Evolutionary conservation across 805 yeast species (phyloP).

Genomic region (Teunomyces pallodes): DNA sequence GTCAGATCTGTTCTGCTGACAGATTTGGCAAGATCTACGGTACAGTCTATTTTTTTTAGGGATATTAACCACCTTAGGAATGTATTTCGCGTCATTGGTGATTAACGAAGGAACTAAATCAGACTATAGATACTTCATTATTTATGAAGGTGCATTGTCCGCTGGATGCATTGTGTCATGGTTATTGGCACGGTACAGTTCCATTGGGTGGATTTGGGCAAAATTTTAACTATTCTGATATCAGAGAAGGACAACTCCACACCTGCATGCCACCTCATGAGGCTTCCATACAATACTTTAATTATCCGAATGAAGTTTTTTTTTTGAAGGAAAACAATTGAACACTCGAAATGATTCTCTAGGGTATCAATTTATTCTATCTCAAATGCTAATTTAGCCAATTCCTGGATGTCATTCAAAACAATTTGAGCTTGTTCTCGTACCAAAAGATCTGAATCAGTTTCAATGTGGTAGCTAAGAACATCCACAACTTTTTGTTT

Average conservation of each 20-base stretch:
- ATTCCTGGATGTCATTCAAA: constrained; percentile 31
- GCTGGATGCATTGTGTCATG: constrained; percentile 38
- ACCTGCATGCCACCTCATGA: too few relatives aligned
- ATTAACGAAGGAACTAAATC: constrained; percentile 22
- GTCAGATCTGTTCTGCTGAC: constrained; percentile 54
- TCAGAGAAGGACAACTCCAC: too few relatives aligned
- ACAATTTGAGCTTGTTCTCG: constrained; percentile 52
- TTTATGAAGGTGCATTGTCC: constrained; percentile 43
- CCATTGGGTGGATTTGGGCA: constrained; percentile 39
- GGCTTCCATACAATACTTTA: too few relatives aligned
- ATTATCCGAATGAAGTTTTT: too few relatives aligned
- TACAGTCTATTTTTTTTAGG: constrained; percentile 44
- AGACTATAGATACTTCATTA: constrained; percentile 42
- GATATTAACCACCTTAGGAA: constrained; percentile 28
- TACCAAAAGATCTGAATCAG: constrained; percentile 56
- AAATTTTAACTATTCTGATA: constrained; percentile 2
- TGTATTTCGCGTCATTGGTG: constrained; percentile 26
- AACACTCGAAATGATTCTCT: too few relatives aligned
- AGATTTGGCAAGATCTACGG: constrained; percentile 57
- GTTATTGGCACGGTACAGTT: constrained; percentile 40
- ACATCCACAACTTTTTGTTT: constrained; percentile 39
- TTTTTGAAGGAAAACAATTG: too few relatives aligned
- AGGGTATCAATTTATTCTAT: background rate
- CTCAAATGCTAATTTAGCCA: constrained; percentile 15
- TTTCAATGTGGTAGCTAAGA: constrained; percentile 43